Evolutionary conservation across 768 basidiomycete species (phyloP), one percentile per base, ranked within the genome.

Genomic region (Mrakia gelida): DNA sequence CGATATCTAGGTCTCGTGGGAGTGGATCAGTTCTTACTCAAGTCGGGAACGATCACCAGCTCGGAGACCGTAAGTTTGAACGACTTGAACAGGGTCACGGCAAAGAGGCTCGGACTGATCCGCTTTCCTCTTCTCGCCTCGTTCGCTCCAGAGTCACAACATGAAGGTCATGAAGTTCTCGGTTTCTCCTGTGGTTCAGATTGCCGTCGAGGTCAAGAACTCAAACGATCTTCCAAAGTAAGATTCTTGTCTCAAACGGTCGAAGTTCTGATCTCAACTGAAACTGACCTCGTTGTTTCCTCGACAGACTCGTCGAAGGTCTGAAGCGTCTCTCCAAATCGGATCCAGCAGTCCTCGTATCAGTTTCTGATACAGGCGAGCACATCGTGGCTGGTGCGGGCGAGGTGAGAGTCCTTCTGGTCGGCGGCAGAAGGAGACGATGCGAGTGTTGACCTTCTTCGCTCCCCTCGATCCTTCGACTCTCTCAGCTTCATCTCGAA

Each of bases 81-180:
- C 28, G 11, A 13, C 34, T 28, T 15, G 9, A 23, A n/a, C 23
- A 15, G 52, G 11, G 13, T n/a, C n/a, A 5, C 13, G 4, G 52
- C 52, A 11, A 15, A 4, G 52, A 54, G 52, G 8, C 45, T 18
- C 23, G 21, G 13, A 28, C 16, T 16, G 16, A 15, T 54, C 18
- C 23, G 7, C 43, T 10, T 8, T 21, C 34, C 34, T 26, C 16
- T 32, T 23, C 52, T 23, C 26, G 45, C 43, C 43, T 41, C 52
- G 7, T 54, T 54, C 52, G 71, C 54, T 38, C 38, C 38, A 72
- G 71, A 97, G 97, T 72, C 97, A 99, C 89, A 99, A 99, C 89
- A 97, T 99, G 95, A 94, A 88, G 88, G 94, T 98, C 86, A 99
- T 99, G 97, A 94, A 92, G 87, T 98, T 98, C 90, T 98, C 95